Base-by-base conservation (phyloP, 768 basidiomycete genomes). In the Paxillus rubicundulus region DNA sequence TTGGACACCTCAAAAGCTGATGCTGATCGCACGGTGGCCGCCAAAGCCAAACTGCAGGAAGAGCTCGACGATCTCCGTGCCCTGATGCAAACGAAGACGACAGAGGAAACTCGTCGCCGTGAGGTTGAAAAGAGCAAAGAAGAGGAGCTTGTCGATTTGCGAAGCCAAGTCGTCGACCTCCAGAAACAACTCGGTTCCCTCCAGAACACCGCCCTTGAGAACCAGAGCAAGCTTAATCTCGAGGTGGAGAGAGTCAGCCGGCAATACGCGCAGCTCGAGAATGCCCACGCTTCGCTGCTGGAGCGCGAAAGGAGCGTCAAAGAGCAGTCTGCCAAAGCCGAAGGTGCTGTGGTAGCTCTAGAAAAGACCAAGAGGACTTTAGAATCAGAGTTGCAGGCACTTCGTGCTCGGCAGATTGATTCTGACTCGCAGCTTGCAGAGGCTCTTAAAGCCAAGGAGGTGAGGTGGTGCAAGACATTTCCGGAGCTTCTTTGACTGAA, bases 121-220 rank as follows among this genome's bases (percentile, higher is more conserved):
- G 90, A 97, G 64, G 92, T 85, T 1, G 91, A 93, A 66, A 86
- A 85, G 69, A 87, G 88, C 70, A 91, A 86, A 61, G 94, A 98
- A 58, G 77, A 82, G 41, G 96, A 99, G 68, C 82, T 98, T 10
- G 67, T 71, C 0, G 77, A 84, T 28, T 75, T 99, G 6, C 85
- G 94, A 18, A 63, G 65, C 9, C 85, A 92, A 61, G 79, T 81
- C 18, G 62, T 66, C 17, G 76, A 77, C 37, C 70, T 91, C 28
- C 86, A 89, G 41, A 73, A 81, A 39, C 86, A 92, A 32, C 76
- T 94, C 14, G 76, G 77, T 32, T 81, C 85, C 14, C 77, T 82
- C 18, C 85, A 89, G 18, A 79, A 79, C 48, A 65, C 72, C 4
- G 78, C 84, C 4, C 67, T 84, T 18, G 86, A 90, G 51, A 74